These are phyloP conservation scores for Neofusicoccum sp. DNA, from an alignment of 2,329 filamentous ascomycete species.

Conservation along the genomic window DNA sequence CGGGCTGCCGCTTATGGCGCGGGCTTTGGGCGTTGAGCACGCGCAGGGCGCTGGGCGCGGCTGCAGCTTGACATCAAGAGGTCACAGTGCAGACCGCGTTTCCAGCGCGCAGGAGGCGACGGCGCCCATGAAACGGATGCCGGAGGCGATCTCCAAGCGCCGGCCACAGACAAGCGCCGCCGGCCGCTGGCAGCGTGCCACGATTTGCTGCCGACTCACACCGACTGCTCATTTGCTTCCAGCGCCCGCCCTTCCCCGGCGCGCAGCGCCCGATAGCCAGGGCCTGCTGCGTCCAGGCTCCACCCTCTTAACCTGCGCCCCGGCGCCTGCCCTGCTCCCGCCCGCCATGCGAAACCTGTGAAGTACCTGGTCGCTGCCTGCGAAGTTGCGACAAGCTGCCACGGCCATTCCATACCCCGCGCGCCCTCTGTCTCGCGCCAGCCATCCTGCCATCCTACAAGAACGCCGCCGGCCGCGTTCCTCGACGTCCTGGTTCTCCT, in stretches of 20 bases:
- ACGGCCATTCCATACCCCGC: neutral
- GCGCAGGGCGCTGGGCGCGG: too few species aligned
- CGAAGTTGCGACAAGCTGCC: neutral
- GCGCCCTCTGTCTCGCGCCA: neutral
- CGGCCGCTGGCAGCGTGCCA: conserved; percentile 18
- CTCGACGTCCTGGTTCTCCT: conserved; percentile 1
- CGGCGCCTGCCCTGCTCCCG: conserved; percentile 1
- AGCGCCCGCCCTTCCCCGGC: conserved; percentile 15
- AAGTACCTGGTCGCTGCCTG: conserved; percentile 3
- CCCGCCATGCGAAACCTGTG: conserved; percentile 16
- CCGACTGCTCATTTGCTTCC: conserved; percentile 16
- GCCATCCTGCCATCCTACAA: neutral
- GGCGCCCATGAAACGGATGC: neutral
- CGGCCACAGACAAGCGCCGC: conserved; percentile 3
- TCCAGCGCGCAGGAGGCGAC: neutral
- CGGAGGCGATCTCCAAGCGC: conserved; percentile 12
- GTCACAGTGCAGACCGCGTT: conserved; percentile 14
- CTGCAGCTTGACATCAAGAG: conserved; percentile 18
- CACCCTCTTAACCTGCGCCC: conserved; percentile 15
- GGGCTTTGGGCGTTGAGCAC: too few species aligned
- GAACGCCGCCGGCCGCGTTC: conserved; percentile 11
- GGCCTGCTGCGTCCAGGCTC: neutral
- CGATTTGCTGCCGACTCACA: conserved; percentile 19
- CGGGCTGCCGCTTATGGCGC: conserved; percentile 6
- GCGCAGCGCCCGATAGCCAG: conserved; percentile 12